Conservation (phyloP, 305 asterid genomes). For the Fraxinus velutina region DNA sequence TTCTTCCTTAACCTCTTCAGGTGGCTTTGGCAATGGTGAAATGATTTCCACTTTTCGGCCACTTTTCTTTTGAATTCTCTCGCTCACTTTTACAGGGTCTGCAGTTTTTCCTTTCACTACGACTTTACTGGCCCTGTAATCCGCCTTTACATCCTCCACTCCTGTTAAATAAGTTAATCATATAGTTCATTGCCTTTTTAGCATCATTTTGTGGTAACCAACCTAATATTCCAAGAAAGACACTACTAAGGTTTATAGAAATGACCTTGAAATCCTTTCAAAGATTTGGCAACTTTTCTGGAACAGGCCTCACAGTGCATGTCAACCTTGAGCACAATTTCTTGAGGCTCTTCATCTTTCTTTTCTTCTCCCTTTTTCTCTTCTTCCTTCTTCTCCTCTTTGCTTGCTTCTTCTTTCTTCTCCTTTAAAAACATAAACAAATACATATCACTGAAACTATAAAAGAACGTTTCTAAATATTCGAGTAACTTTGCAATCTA, state of each 20-base stretch:
- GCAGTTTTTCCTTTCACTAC: slow-evolving; percentile 54
- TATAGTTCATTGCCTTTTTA: not conserved
- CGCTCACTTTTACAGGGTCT: slow-evolving; percentile 54
- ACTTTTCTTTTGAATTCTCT: slow-evolving; percentile 50
- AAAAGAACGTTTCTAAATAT: not conserved
- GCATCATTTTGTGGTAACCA: not conserved
- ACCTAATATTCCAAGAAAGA: not conserved
- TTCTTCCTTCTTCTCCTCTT: not conserved
- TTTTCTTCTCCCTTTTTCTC: slow-evolving; percentile 17
- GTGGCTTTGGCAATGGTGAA: slow-evolving; percentile 56
- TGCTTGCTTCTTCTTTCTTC: slow-evolving; percentile 43
- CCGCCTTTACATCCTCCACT: slow-evolving; percentile 57
- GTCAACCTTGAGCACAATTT: slow-evolving; percentile 77
- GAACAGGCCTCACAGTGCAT: slow-evolving; percentile 97
- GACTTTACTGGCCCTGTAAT: slow-evolving; percentile 58
- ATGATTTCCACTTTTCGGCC: slow-evolving; percentile 48
- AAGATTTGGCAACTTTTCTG: slow-evolving; percentile 67
- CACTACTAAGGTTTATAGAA: not conserved
- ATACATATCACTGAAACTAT: not conserved
- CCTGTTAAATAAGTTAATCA: slow-evolving; percentile 27
- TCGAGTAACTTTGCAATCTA: not conserved
- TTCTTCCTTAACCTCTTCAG: slow-evolving; percentile 27
- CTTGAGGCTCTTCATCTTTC: slow-evolving; percentile 36
- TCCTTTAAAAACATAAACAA: slow-evolving; percentile 24
- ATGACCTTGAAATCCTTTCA: slow-evolving; percentile 74